Percentiles rank a stretch among this genome's conserved stretches.
These are phyloP conservation scores for Brassica hybrid DNA, from an alignment of 441 rosid species.

Conservation along the genomic window DNA sequence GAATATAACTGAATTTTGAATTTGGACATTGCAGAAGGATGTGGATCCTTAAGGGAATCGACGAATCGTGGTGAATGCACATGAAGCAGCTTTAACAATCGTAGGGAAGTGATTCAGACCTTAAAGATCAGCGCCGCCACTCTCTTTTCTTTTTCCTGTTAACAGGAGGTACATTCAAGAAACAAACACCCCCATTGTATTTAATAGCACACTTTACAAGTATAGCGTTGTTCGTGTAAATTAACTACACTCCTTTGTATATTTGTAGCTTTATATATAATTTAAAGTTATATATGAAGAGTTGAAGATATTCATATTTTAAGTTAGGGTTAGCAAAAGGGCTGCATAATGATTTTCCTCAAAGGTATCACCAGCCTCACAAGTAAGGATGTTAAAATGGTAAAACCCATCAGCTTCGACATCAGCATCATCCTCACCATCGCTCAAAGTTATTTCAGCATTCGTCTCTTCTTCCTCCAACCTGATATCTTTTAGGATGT, in stretches of 20 bases:
- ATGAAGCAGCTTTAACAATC: too few relatives aligned
- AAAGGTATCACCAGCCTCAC: not conserved
- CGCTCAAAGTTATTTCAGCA: not conserved
- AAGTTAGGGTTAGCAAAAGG: not conserved
- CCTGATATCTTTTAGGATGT: not conserved
- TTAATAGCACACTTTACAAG: not conserved
- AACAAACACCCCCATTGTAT: not conserved
- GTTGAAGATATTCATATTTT: not conserved
- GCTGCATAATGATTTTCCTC: not conserved
- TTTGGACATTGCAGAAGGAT: conserved; percentile 7
- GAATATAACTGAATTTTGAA: conserved; percentile 5
- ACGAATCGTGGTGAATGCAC: not conserved
- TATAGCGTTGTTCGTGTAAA: not conserved
- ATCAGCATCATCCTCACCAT: not conserved
- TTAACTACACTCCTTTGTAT: not conserved
- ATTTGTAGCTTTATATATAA: not conserved
- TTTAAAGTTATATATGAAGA: not conserved
- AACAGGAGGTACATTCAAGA: conserved; percentile 6
- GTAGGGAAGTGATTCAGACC: conserved; percentile 1
- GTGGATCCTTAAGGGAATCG: conserved; percentile 24
- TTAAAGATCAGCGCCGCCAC: conserved; percentile 12
- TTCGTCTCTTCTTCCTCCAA: not conserved
- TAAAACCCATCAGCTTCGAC: too few relatives aligned
- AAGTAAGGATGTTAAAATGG: too few relatives aligned
- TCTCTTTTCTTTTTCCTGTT: not conserved